Base-by-base conservation (phyloP, 2,329 filamentous ascomycete species). In the Thermoascus crustaceus region DNA sequence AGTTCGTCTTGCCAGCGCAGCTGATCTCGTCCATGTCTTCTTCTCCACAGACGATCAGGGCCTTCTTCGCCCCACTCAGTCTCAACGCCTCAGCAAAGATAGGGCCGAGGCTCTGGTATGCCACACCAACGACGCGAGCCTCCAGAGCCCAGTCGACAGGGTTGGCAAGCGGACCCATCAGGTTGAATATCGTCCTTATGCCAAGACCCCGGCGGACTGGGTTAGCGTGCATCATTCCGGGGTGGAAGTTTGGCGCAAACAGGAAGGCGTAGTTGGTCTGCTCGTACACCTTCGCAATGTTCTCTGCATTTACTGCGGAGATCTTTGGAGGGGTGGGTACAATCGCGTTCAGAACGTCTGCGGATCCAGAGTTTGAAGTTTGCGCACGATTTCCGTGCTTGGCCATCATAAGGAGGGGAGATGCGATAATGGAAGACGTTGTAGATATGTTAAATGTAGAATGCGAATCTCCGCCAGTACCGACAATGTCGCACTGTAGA, bases 391-490 rank as follows among this genome's bases (percentile, higher is more conserved):
- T 98, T 45, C 91, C 91, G 65, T 98, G 91, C 67, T 98, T 98
- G 46, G 84, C 85, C 38, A 94, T 73, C 51, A 93, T 73, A 22
- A 98, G 75, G 18, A 93, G 69, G 4, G 87, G 79, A 4, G 87
- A 93, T 30, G 85, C 86, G 32, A 98, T 70, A 54, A 98, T 95
- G 11, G 87, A 94, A 2, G 91, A 78, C 5, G 91, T 94, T 4
- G 91, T 98, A 49, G 83, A 91, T 58, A 98, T 89, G 62, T 98
- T 98, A 77, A 94, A 98, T 21, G 91, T 98, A 61, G 94, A 86
- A 71, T 96, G 88, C 13, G 83, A 82, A 67, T 98, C 91, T 54
- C 91, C 91, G 47, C 91, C 91, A 5, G 91, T 98, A 48, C 91
- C 91, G 39, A 98, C 91, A 58, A 98, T 96, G 61, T 98, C 91